phyloP scores from a whole-genome alignment of 768 basidiomycete genomes.

The Pleurotus salmoneostramineus region DNA sequence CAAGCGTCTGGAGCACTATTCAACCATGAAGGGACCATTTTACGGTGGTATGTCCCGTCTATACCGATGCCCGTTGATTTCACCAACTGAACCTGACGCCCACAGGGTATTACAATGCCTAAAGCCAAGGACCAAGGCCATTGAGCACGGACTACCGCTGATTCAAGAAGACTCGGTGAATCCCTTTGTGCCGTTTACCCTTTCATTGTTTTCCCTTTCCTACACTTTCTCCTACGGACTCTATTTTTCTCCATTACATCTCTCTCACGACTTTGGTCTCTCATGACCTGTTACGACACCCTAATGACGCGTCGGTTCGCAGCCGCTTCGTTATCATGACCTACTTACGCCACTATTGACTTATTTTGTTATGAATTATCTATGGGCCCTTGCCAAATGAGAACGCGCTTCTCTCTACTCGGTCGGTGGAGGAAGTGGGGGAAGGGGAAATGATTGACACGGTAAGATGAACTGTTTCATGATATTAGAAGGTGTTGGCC shows the following conservation, averaged over 20 bases:
- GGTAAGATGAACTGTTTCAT: conserved; percentile 5
- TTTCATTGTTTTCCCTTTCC: conserved; percentile 12
- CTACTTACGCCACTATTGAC: conserved; percentile 8
- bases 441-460: background rate
- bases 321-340: background rate
- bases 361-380: conserved; percentile 6
- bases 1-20: conserved; percentile 66
- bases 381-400: conserved; percentile 1
- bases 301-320: conserved; percentile 8
- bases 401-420: background rate
- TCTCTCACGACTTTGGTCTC: conserved; percentile 5
- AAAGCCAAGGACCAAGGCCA: background rate
- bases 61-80: conserved; percentile 20
- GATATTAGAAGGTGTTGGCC: background rate
- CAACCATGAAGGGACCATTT: conserved; percentile 58
- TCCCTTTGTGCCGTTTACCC: conserved; percentile 22
- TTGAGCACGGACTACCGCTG: background rate
- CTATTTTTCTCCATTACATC: background rate
- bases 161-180: conserved; percentile 17
- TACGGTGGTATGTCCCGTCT: conserved; percentile 47
- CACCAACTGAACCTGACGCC: conserved; percentile 1
- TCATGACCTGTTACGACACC: conserved; percentile 8
- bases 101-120: conserved; percentile 40
- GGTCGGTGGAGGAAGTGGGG: background rate
- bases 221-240: conserved; percentile 3